Base-by-base conservation (phyloP, 1,139 yeast species). In the Magnusiomyces tetraspermus region DNA sequence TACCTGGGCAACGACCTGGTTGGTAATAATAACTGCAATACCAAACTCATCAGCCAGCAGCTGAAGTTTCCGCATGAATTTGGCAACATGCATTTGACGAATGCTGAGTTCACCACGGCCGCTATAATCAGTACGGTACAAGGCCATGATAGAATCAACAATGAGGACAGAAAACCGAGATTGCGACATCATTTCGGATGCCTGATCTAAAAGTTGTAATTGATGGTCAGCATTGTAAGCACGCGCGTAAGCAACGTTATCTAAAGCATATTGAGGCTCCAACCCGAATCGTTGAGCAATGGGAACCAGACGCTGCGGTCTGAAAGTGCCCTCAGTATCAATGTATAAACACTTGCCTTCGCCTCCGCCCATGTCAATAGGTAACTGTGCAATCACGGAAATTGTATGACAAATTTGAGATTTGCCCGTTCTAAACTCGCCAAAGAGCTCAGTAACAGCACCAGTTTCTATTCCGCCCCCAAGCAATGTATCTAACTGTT, bases 401-500 rank as follows among this genome's bases (percentile, higher is more conserved):
- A 94, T 75, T 0, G 98, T 94, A 67, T 94, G 98, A 69, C 98
- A 94, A 51, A 92, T 72, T 71, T 92, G 99, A 4, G 97, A 88
- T 68, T 92, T 92, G 50, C 99, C 99, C 1, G 98, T 92, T 71
- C 98, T 81, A 68, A 90, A 94, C 70, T 92, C 98, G 45, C 99
- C 99, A 73, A 88, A 92, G 10, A 90, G 80, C 69, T 92, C 99
- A 0, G 99, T 92, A 60, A 94, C 85, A 1, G 96, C 85, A 1
- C 99, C 99, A 0, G 99, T 92, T 69, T 92, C 99, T 51, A 92
- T 78, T 31, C 99, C 99, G 50, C 99, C 99, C 11, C 97, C 97
- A 36, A 94, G 73, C 52, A 94, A 74, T 1, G 97, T 89, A 67
- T 92, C 98, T 53, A 92, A 75, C 63, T 89, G 95, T 64, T 89